Conservation (phyloP, 2,329 filamentous ascomycete species). For the Phaeosphaeria sp. region DNA sequence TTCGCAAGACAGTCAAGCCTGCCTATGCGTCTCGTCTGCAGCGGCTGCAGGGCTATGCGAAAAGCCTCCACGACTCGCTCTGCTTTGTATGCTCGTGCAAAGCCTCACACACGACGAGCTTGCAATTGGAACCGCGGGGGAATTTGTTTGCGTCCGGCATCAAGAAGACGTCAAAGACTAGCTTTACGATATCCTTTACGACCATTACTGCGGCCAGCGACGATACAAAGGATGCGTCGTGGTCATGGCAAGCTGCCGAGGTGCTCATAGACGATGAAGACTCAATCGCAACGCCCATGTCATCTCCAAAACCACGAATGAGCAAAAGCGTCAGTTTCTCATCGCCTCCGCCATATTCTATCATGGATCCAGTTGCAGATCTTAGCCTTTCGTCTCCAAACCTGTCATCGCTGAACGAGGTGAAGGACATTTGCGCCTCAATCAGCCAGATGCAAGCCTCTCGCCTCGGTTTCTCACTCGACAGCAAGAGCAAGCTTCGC, state of each 20-base stretch:
- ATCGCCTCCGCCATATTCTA: conserved; percentile 40
- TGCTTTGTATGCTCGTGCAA: conserved; percentile 47
- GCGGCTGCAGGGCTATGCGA: conserved; percentile 43
- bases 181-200: conserved; percentile 45
- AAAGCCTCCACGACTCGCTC: conserved; percentile 39
- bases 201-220: conserved; percentile 18
- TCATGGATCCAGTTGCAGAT: conserved; percentile 24
- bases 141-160: conserved; percentile 28
- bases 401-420: conserved; percentile 29
- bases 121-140: conserved; percentile 42
- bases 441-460: conserved; percentile 35
- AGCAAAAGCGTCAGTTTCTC: conserved; percentile 45
- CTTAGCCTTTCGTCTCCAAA: neutral
- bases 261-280: conserved; percentile 41
- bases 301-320: conserved; percentile 30
- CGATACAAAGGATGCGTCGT: conserved; percentile 17
- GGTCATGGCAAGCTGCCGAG: conserved; percentile 44
- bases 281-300: conserved; percentile 7
- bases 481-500: conserved; percentile 38
- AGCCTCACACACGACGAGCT: conserved; percentile 39
- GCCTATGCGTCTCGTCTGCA: conserved; percentile 43
- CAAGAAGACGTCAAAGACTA: conserved; percentile 31
- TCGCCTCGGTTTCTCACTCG: conserved; percentile 43
- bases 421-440: conserved; percentile 46
- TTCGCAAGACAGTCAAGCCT: conserved; percentile 42